Conservation (phyloP, 2,329 filamentous ascomycete species). For the Thielaviopsis populi region DNA sequence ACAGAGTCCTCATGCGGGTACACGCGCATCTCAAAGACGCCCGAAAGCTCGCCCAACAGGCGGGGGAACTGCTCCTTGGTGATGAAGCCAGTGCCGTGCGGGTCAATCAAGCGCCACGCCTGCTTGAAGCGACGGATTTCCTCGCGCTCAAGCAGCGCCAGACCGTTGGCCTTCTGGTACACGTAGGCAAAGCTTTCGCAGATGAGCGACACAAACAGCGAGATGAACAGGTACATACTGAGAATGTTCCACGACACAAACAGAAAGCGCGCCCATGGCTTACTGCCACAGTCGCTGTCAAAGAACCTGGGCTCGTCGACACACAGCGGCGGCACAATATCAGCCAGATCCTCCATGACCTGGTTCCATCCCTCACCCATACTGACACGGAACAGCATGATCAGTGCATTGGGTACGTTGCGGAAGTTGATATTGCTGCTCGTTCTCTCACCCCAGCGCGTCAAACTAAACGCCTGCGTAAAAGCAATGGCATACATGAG, state of each 20-base stretch:
- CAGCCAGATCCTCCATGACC: constrained; percentile 90
- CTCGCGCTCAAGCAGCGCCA: constrained; percentile 77
- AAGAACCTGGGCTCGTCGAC: constrained; percentile 59
- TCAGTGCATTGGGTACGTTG: constrained; percentile 82
- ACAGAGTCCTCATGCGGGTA: constrained; percentile 87
- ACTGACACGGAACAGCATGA: constrained; percentile 84
- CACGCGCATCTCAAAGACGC: constrained; percentile 93
- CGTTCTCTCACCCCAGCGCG: constrained; percentile 63
- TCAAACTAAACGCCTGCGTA: constrained; percentile 90
- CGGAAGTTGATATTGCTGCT: constrained; percentile 78
- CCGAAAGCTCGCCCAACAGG: constrained; percentile 79
- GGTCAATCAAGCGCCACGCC: constrained; percentile 92
- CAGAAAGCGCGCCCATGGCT: constrained; percentile 69
- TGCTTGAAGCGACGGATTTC: constrained; percentile 96
- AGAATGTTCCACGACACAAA: constrained; percentile 98
- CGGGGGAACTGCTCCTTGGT: constrained; percentile 78
- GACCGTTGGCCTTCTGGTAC: constrained; percentile 88
- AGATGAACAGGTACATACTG: constrained; percentile 99
- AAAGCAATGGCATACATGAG: constrained; percentile 91
- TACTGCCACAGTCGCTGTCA: constrained; percentile 82
- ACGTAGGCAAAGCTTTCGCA: constrained; percentile 99
- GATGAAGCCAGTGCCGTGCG: constrained; percentile 81
- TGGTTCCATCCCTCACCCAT: constrained; percentile 93
- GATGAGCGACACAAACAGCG: constrained; percentile 93
- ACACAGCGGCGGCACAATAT: constrained; percentile 65